Percentiles rank a stretch among this genome's conserved stretches.
These are phyloP conservation scores for Dioszegia aurantiaca DNA, from an alignment of 768 basidiomycete genomes.

Conservation along the genomic window DNA sequence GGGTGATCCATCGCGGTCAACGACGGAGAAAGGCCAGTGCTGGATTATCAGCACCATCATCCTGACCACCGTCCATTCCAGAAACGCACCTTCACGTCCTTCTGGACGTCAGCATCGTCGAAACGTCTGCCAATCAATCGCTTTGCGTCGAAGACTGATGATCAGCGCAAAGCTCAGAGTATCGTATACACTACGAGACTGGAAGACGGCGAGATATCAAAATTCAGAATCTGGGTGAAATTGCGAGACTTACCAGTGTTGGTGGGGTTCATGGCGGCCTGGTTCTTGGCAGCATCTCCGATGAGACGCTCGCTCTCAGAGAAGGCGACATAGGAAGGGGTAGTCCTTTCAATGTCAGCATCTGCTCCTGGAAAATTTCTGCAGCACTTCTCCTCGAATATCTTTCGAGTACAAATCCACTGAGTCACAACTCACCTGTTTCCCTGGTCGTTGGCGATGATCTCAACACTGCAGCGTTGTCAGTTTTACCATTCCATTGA, in stretches of 20 bases:
- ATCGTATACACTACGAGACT: background rate
- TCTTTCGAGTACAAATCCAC: background rate
- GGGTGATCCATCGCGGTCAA: constrained; percentile 95
- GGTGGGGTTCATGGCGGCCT: constrained; percentile 95
- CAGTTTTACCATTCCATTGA: constrained; percentile 17
- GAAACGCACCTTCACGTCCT: constrained; percentile 56
- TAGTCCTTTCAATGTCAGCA: constrained; percentile 76
- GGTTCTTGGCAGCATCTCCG: constrained; percentile 72
- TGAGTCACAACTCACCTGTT: constrained; percentile 1
- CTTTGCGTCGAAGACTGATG: constrained; percentile 84
- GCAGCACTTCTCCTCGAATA: background rate
- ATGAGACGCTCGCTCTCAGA: constrained; percentile 93
- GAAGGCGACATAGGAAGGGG: constrained; percentile 99
- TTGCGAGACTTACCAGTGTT: no score
- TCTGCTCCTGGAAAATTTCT: background rate
- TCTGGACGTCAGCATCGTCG: constrained; percentile 63
- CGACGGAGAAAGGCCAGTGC: constrained; percentile 97
- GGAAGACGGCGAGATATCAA: no score
- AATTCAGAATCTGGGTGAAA: no score
- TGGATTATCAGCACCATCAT: constrained; percentile 8
- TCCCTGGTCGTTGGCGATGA: constrained; percentile 50
- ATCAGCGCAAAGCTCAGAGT: background rate
- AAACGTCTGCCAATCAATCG: constrained; percentile 96
- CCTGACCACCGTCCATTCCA: no score
- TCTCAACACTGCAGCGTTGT: constrained; percentile 20